Evolutionary conservation across 495 filamentous ascomycete species (phyloP), one percentile per base, ranked within the genome.

Genomic region (Neurospora hispaniola): DNA sequence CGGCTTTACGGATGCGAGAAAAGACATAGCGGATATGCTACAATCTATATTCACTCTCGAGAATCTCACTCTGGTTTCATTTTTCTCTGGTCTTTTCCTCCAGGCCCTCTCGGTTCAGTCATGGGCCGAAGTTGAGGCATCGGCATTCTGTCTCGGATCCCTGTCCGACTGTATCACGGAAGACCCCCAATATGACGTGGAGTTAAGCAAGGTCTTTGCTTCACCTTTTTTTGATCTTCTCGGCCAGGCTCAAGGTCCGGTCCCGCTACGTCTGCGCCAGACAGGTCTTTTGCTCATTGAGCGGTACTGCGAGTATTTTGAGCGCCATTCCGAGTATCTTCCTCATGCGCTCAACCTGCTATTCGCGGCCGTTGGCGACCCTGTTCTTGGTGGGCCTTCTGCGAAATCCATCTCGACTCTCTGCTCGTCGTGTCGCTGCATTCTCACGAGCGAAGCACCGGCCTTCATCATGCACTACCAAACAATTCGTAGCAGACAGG

Each of bases 111-210:
- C 83, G 66, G 82, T 79, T 38, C 84, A 84, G 70, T 81, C 89
- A 35, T 99, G 94, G 94, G 82, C 87, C 31, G 89, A 91, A 66
- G 87, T 97, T 38, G 96, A 98, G 79, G 92, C 92, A 6, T 88
- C 90, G 1, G 83, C 93, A 42, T 97, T 92, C 80, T 94, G 91
- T 77, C 83, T 99, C 23, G 89, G 90, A 70, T 85, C 89, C 71
- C 83, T 97, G 39, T 88, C 92, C 11, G 95, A 97, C 76, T 90
- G 88, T 39, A 84, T 93, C 41, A 85, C 90, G 68, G 91, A 93
- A 38, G 90, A 91, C 54, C 78, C 83, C 40, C 82, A 85, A 71
- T 89, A 87, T 69, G 93, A 97, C 74, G 83, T 84, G n/a, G 87
- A 87, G 71, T 80, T 98, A 23, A 85, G 86, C 71, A 83, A 82